Evolutionary conservation across 345 rosid genomes (phyloP), one percentile per base, ranked within the genome.

Genomic region (Mercurialis annua): DNA sequence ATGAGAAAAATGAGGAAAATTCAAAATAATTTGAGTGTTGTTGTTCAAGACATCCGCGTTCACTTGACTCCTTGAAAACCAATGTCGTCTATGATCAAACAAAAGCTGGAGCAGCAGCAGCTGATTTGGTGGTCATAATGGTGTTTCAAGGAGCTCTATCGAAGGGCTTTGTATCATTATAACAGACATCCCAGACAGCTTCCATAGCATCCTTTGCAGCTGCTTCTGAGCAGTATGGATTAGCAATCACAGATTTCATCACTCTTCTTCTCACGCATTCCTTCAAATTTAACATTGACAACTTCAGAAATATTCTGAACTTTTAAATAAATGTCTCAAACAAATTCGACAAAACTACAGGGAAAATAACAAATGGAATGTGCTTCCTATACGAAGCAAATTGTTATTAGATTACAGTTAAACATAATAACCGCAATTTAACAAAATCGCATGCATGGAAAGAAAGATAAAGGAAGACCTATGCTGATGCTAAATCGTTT

Each of bases 201-300:
- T 91, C 93, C 90, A 94, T 86, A 1, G 97, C 96, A 56, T 89
- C 88, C 80, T 73, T 86, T 18, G 92, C 87, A 33, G 91, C 92
- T 23, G 81, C 84, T 72, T 83, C 81, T 10, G 98, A 84, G 87
- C 98, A 95, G 81, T 77, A 71, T 23, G 98, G 96, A 67, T 90
- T 95, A 18, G 76, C 82, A 3, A 50, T 70, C 74, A 95, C 44
- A 0, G 98, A 90, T 67, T 82, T 84, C 96, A 88, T 60, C 34
- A 81, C 96, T 81, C 96, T 89, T 83, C 97, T 87, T 73, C 82
- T 87, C 68, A 94, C 78, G 64, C 97, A 94, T n/a, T 91, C 99
- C 99, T 92, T 81, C 27, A 58, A 51, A 68, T 57, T 47, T 51
- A 70, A 69, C 33, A 58, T 6, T 21, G 10, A 21, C 53, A 47